Conservation (phyloP, 306 rosid species). For the Gastrolobium bilobum region DNA sequence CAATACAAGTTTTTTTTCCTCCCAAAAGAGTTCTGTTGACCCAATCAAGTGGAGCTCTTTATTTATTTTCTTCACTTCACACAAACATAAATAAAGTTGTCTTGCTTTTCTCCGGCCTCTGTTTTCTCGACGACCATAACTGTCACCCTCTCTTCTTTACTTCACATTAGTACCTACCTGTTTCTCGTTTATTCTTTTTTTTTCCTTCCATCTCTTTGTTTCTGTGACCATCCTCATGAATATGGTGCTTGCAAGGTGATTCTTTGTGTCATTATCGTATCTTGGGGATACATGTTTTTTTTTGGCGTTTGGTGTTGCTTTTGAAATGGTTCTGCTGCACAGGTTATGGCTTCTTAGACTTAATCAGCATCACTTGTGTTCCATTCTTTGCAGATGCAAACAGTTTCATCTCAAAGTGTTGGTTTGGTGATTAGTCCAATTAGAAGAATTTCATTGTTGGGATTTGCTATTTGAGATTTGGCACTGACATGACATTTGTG, state of each 20-base stretch:
- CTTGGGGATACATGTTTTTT: not conserved
- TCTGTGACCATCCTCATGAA: not conserved
- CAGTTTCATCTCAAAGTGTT: conserved; percentile 49
- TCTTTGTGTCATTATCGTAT: conserved; percentile 21
- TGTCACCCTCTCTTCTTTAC: conserved; percentile 48
- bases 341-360: conserved; percentile 45
- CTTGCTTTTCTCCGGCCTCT: conserved; percentile 62
- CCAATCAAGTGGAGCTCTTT: too few species aligned
- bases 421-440: conserved; percentile 35
- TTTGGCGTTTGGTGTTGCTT: conserved; percentile 32
- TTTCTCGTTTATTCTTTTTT: conserved; percentile 48
- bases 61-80: conserved; percentile 65
- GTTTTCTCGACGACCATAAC: too few species aligned
- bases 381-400: conserved; percentile 43
- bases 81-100: conserved; percentile 59
- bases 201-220: conserved; percentile 34
- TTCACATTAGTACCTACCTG: conserved; percentile 30
- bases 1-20: too few species aligned
- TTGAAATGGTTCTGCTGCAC: conserved; percentile 43
- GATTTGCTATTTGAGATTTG: conserved; percentile 41
- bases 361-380: conserved; percentile 29
- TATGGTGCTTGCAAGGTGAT: conserved; percentile 34
- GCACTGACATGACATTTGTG: conserved; percentile 30
- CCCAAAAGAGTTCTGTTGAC: too few species aligned
- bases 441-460: conserved; percentile 35